Evolutionary conservation across 352 stramenopile species (phyloP).

Genomic region (Globisporangium abappressorium): DNA sequence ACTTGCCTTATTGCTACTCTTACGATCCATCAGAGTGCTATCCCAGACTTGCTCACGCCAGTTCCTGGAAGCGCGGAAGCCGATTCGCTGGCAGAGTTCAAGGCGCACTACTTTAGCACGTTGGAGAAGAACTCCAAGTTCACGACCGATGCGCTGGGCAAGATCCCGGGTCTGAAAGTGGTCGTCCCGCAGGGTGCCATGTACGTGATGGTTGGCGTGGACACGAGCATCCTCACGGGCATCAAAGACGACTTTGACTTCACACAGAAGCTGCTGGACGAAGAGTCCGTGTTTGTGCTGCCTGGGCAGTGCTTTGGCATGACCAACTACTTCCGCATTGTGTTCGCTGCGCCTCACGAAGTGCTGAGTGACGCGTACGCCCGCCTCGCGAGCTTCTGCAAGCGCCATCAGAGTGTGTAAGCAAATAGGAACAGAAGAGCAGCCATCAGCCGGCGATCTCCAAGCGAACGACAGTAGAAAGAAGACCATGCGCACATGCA

Average conservation of each 20-base stretch:
- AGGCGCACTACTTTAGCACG: conserved; percentile 74
- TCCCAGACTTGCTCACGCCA: conserved; percentile 82
- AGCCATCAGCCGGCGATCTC: background rate
- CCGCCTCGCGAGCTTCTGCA: conserved; percentile 57
- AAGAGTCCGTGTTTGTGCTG: conserved; percentile 96
- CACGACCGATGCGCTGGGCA: conserved; percentile 63
- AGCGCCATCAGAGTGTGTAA: conserved; percentile 31
- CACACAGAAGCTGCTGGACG: conserved; percentile 90
- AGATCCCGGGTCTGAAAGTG: conserved; percentile 85
- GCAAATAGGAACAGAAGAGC: background rate
- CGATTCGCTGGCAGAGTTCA: conserved; percentile 71
- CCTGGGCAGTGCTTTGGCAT: conserved; percentile 83
- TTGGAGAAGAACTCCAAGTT: conserved; percentile 89
- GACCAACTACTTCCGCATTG: conserved; percentile 72
- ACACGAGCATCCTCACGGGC: conserved; percentile 62
- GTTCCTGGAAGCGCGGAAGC: conserved; percentile 54
- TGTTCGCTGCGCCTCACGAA: conserved; percentile 66
- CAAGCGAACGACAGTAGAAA: background rate
- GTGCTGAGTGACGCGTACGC: conserved; percentile 63
- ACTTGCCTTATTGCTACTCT: background rate
- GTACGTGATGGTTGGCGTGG: conserved; percentile 92
- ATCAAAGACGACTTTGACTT: conserved; percentile 93
- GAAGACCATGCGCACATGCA: no score
- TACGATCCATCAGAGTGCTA: conserved; percentile 48
- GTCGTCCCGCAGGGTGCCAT: conserved; percentile 92